Base-by-base conservation (phyloP, 495 filamentous ascomycete genomes). In the Podospora pseudocomata region DNA sequence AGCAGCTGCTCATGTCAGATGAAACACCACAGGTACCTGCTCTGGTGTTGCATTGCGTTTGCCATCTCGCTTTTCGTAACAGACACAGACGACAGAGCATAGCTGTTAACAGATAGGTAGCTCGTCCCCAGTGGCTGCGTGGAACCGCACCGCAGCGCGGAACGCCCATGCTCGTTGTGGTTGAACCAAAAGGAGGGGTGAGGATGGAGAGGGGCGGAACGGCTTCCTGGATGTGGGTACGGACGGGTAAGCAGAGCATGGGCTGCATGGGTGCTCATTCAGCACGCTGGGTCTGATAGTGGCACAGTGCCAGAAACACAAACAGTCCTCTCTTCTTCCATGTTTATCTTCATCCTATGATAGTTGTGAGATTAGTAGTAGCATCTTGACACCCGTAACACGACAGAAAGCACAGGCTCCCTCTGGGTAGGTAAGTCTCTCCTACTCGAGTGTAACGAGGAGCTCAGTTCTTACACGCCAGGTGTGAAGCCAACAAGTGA, bases 181-280 rank as follows among this genome's bases (percentile, higher is more conserved):
- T 11, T 49, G 62, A 19, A 32, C 19, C 28, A 4, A 56, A 58
- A 20, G 6, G 59, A 34, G 59, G 16, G 20, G 59, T 20, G 62
- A 27, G 57, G 30, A 55, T 18, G 53, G 59, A 59, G 53, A 67
- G 61, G 62, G 39, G 68, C 71, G 57, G 71, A 72, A 72, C 67
- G 68, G 64, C 68, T 68, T 66, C 71, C 63, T 61, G 19, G 19
- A 27, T 13, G 23, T 61, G 59, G 59, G 20, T 20, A 61, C 28
- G 59, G 59, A 44, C 32, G 61, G 61, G 61, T 63, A 63, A 63
- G 61, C 61, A 63, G 61, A n/a, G 32, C 30, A 28, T 39, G 30
- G 61, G 27, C 34, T 39, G 61, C 27, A 63, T 63, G 61, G 61
- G 61, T 44, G 61, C 61, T 23, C 61, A 63, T 49, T 63, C 61